Evolutionary conservation across 2,329 filamentous ascomycete genomes (phyloP).

Genomic region (Tolypocladium paradoxum): DNA sequence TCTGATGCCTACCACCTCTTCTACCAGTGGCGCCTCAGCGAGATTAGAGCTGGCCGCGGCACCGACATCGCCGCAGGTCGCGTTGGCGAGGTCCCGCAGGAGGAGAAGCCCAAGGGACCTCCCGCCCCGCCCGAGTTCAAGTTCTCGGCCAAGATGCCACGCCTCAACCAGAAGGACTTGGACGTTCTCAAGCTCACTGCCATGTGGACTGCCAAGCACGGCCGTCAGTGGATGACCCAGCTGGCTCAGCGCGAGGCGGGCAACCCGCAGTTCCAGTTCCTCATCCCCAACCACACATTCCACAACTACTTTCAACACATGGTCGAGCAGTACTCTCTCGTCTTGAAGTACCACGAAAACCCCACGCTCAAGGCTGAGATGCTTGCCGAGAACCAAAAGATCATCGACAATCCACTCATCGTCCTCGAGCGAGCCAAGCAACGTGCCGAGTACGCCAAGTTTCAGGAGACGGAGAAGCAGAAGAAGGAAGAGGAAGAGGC

Average conservation of each 20-base stretch:
- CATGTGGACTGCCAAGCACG: conserved; percentile 85
- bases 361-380: conserved; percentile 63
- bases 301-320: conserved; percentile 92
- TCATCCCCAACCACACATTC: conserved; percentile 88
- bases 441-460: conserved; percentile 78
- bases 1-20: conserved; percentile 79
- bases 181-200: conserved; percentile 67
- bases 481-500: conserved; percentile 84
- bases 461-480: conserved; percentile 72
- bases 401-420: conserved; percentile 68
- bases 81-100: conserved; percentile 47
- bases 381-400: conserved; percentile 61
- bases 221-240: conserved; percentile 81
- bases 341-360: conserved; percentile 57
- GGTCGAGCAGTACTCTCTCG: conserved; percentile 83
- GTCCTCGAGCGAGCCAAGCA: conserved; percentile 72
- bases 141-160: conserved; percentile 94
- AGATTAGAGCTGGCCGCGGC: conserved; percentile 76
- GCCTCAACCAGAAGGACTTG: conserved; percentile 90
- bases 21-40: conserved; percentile 82
- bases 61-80: conserved; percentile 69
- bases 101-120: conserved; percentile 66
- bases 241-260: conserved; percentile 79
- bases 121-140: conserved; percentile 77
- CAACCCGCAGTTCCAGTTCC: conserved; percentile 93